Base-by-base conservation (phyloP, 192 early-diverging fungal genomes). In the Backusella luteola region DNA sequence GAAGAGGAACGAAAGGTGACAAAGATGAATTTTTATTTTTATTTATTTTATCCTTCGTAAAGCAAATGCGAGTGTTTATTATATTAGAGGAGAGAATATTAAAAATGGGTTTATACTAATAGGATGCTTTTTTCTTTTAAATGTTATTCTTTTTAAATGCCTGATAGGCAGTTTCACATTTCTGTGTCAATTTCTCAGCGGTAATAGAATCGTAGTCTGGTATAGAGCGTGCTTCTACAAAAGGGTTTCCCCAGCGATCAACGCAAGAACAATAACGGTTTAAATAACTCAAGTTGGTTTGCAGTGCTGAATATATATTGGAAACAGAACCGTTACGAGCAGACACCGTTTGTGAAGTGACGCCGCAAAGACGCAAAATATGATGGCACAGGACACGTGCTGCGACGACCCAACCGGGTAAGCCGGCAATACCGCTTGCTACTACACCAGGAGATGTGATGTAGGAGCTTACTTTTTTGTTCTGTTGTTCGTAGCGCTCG, bases 381-480 rank as follows among this genome's bases (percentile, higher is more conserved):
- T 81, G 81, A 82, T 78, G 68, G 70, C 71, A 29, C 29, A 80
- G 4, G 14, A 29, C 53, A 41, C 82, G 63, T 26, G 73, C 41
- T 6, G 39, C 39, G 0, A 72, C 73, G 8, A 88, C 81, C 84
- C 82, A 86, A 9, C 34, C 4, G 6, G 85, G 76, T n/a, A 88
- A 68, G 21, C 79, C 72, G 23, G 81, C 87, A 70, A 88, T 86
- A 3, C 80, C 81, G 46, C 80, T 86, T 3, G 86, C 87, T 3
- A 88, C 89, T 7, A 90, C 85, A 17, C 89, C 89, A 56, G 89
- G 89, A 34, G 85, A 82, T 21, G 89, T 90, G 14, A 79, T 76
- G 39, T 86, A 80, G 7, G 83, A 88, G 29, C 76, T 66, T 39
- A 89, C 85, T 29, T 81, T 67, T 34, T 67, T 6, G 12, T 73